Conservation (phyloP, 768 basidiomycete genomes). For the Peribolospora kevripleyi region DNA sequence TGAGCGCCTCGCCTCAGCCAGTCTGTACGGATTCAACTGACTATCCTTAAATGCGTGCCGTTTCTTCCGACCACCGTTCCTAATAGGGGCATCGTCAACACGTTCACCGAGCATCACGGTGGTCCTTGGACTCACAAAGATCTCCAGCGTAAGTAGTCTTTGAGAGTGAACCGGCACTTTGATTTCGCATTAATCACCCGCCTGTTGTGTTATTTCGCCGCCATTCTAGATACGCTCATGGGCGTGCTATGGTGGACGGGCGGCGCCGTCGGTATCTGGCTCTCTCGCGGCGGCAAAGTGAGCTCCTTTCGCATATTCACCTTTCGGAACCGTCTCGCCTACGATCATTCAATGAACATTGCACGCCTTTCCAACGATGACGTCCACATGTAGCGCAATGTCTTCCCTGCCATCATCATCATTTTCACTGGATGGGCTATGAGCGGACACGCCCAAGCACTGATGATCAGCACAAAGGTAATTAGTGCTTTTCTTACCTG, state of each 20-base stretch:
- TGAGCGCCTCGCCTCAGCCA: no score
- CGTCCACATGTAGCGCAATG: slow-evolving; percentile 30
- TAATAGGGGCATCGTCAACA: slow-evolving; percentile 41
- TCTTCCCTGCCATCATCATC: slow-evolving; percentile 62
- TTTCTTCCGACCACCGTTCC: neutral
- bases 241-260: slow-evolving; percentile 76
- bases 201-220: neutral
- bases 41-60: no score
- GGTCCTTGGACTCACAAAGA: slow-evolving; percentile 66
- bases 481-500: neutral
- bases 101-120: slow-evolving; percentile 76
- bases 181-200: no score
- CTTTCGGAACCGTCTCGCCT: neutral
- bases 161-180: no score
- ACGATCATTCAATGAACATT: neutral
- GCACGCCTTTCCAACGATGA: neutral
- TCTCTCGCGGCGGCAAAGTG: slow-evolving; percentile 41
- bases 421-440: slow-evolving; percentile 77
- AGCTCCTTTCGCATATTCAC: neutral
- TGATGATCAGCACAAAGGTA: slow-evolving; percentile 64
- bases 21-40: no score
- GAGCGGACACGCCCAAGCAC: slow-evolving; percentile 63
- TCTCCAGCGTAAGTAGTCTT: no score
- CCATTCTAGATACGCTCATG: slow-evolving; percentile 75
- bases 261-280: slow-evolving; percentile 62